Evolutionary conservation across 2,329 filamentous ascomycete species (phyloP).

Genomic region (Fusarium sp.): DNA sequence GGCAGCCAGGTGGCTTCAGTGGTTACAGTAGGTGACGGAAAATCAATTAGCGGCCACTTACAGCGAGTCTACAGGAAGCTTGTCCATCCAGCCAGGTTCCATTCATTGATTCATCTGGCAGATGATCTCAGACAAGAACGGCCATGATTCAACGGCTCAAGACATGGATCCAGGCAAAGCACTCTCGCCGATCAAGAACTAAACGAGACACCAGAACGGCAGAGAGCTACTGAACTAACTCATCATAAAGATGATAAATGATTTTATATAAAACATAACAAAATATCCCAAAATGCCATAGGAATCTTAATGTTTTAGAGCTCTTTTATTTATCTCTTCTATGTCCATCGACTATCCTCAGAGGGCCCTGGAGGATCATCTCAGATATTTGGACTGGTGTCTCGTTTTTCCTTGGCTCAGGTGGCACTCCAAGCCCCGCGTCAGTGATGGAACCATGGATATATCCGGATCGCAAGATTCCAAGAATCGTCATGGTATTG

Average conservation of each 20-base stretch:
- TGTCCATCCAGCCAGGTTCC: neutral
- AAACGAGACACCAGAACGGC: too few relatives aligned
- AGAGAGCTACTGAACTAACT: too few relatives aligned
- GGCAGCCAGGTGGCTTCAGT: constrained; percentile 8
- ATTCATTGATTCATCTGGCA: neutral
- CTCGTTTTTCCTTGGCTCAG: neutral
- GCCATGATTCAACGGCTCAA: constrained; percentile 6
- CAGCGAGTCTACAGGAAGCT: neutral
- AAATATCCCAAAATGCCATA: too few relatives aligned
- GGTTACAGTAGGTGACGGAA: neutral
- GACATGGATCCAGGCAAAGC: neutral
- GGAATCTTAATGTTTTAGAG: too few relatives aligned
- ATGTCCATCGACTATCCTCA: too few relatives aligned
- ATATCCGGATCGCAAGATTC: neutral
- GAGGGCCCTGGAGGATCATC: too few relatives aligned
- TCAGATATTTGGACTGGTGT: too few relatives aligned
- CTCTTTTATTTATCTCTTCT: too few relatives aligned
- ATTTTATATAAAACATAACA: too few relatives aligned
- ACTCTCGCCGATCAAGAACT: too few relatives aligned
- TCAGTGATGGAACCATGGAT: neutral
- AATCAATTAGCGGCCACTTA: neutral
- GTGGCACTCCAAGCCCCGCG: neutral
- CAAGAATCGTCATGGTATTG: constrained; percentile 9
- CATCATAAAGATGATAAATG: too few relatives aligned
- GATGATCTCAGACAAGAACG: neutral